phyloP scores from a whole-genome alignment of 805 yeast genomes.

The Kluyveromyces siamensis region DNA sequence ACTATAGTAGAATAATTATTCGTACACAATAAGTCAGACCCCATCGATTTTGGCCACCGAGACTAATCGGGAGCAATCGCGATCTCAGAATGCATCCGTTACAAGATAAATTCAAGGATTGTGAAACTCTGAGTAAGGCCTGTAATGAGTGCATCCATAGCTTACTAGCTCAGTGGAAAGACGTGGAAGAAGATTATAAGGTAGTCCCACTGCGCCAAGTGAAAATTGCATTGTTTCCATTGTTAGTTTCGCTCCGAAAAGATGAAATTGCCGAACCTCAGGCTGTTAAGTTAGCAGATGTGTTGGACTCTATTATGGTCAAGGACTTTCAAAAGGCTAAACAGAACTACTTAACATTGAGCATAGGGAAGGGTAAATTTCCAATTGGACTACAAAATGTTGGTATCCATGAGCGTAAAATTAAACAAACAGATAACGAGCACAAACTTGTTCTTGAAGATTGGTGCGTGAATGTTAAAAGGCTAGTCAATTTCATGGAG shows the following conservation, averaged over 20 bases:
- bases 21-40: not conserved
- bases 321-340: conserved; percentile 27
- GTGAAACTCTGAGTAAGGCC: not conserved
- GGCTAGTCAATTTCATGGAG: conserved; percentile 50
- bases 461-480: conserved; percentile 70
- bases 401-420: conserved; percentile 68
- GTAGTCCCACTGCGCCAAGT: conserved; percentile 36
- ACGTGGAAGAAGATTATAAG: conserved; percentile 13
- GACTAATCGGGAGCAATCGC: not conserved
- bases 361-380: conserved; percentile 88
- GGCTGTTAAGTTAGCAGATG: conserved; percentile 48
- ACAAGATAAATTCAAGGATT: not conserved
- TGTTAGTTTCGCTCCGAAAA: conserved; percentile 45
- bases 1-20: too few species aligned
- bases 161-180: conserved; percentile 31
- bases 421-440: conserved; percentile 34
- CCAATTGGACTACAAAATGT: conserved; percentile 79
- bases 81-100: not conserved
- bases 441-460: conserved; percentile 79
- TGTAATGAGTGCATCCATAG: conserved; percentile 35
- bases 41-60: not conserved
- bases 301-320: conserved; percentile 51
- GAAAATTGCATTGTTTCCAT: conserved; percentile 39
- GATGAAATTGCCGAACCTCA: conserved; percentile 31
- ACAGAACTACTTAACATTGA: conserved; percentile 62